These are phyloP conservation scores for Leucocoprinus sp. DNA, from an alignment of 768 basidiomycete genomes.

Conservation along the genomic window DNA sequence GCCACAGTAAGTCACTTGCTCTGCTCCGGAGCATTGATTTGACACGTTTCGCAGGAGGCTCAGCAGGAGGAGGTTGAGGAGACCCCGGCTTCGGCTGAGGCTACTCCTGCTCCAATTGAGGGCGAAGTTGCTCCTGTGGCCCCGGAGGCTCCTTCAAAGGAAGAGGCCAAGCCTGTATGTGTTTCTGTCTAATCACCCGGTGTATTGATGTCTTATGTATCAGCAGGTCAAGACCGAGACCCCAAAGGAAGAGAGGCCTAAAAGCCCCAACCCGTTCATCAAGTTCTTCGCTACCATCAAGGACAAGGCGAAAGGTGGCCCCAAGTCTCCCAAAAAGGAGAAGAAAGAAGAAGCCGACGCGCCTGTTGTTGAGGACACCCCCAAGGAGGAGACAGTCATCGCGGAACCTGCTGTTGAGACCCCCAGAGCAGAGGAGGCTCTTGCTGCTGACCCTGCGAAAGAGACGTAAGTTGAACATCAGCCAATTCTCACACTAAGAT, in stretches of 20 bases:
- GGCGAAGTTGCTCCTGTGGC: conserved; percentile 16
- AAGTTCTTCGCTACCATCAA: conserved; percentile 81
- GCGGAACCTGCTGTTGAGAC: conserved; percentile 36
- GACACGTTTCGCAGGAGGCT: conserved; percentile 17
- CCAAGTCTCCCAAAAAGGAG: conserved; percentile 77
- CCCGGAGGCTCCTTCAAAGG: conserved; percentile 27
- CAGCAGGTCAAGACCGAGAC: conserved; percentile 38
- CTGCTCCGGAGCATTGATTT: conserved; percentile 4
- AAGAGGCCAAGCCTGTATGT: conserved; percentile 36
- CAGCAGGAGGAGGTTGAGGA: conserved; percentile 19
- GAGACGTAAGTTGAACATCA: conserved; percentile 50
- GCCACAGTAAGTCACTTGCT: conserved; percentile 28
- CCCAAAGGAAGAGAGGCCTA: conserved; percentile 76
- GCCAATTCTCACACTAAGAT: not conserved
- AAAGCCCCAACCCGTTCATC: conserved; percentile 68
- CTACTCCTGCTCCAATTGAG: conserved; percentile 15
- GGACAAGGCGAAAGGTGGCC: conserved; percentile 60
- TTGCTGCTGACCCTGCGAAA: conserved; percentile 52
- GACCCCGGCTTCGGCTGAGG: conserved; percentile 16
- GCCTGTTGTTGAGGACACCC: conserved; percentile 34
- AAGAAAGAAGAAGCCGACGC: conserved; percentile 64
- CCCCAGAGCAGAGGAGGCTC: conserved; percentile 33
- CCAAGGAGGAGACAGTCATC: conserved; percentile 39
- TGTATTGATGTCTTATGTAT: conserved; percentile 10
- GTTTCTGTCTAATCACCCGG: not conserved